Evolutionary conservation across 768 basidiomycete species (phyloP), one percentile per base, ranked within the genome.

Genomic region (Hortiboletus flavorubellus): DNA sequence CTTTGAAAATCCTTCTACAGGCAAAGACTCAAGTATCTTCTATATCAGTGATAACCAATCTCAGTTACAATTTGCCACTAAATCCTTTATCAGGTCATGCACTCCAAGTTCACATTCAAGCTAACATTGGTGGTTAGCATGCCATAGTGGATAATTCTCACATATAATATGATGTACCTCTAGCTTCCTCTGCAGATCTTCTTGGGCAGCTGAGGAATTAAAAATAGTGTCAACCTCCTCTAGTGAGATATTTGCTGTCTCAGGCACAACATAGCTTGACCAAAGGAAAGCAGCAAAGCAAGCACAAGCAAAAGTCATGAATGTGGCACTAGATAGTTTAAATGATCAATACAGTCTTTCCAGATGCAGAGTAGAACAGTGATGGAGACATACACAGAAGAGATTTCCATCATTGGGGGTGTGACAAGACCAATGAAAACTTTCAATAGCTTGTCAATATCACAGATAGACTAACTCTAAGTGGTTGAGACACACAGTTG

Each of bases 151-250:
- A 33, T 51, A 6, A 8, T 9, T 11, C 7, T 26, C 4, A 45
- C 6, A 41, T 30, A 44, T 30, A 18, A 11, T 35, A 48, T 43
- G 15, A 18, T 15, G 35, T 52, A 88, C 88, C 80, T 86, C 76
- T 30, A 64, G 63, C 59, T 80, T 83, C 56, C 80, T 58, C 15
- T 64, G 63, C 9, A 67, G 63, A 60, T 90, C 87, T 50, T 84
- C 83, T 38, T 62, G 72, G 0, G 80, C 85, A 15, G 76, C 83
- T n/a, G 78, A 73, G 1, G 82, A 81, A 39, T 75, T 75, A 62
- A 91, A 91, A 11, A 90, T 71, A 8, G 70, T 75, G 64, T 92
- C 89, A 46, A 91, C 83, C 65, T 89, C 88, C 60, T 92, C 90
- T 1, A 91, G 69, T 8, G 88, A 83, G 4, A 89, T 73, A 55